Evolutionary conservation across 148 eudicot species (phyloP), one percentile per base, ranked within the genome.

Genomic region (Cornus suecica): DNA sequence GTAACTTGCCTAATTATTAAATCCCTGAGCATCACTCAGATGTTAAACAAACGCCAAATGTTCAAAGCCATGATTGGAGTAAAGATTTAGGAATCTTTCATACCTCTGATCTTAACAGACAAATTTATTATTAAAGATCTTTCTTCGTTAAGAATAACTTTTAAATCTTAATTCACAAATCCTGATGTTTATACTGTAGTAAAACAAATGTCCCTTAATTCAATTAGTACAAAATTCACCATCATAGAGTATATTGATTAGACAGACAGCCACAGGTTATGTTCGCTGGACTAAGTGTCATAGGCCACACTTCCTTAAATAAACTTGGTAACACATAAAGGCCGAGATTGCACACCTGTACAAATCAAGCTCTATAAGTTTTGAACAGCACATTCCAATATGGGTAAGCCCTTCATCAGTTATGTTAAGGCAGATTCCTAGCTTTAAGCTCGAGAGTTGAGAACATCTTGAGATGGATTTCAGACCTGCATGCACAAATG

Each of bases 351-450:
- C 56, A 66, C 48, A 93, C 98, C 97, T 92, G 88, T 94, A 94
- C 48, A 94, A 80, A 76, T 94, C 98, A 61, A 94, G 87, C 80
- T 94, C 97, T 75, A 81, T 79, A 54, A 94, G 94, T 85, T 92
- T 89, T 37, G 91, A 79, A 82, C 97, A 94, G 77, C 76, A 24
- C 70, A 48, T 48, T 78, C 96, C 98, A 56, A 94, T 84, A 68
- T 83, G 84, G 27, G 80, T 51, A 72, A 92, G 83, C 64, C 98
- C 98, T 78, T 87, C 79, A 72, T 92, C 90, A 11, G 94, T 87
- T 74, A 94, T 84, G 77, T 94, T 88, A 77, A 86, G 80, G 78
- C 98, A 94, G 54, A 94, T 88, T 70, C 97, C 98, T 28, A 94
- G 84, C 82, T 94, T 94, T 64, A 94, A 83, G 78, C 78, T 84